Conservation (phyloP, 176 grass and related monocot genomes). For the Aegilops sharonensis region DNA sequence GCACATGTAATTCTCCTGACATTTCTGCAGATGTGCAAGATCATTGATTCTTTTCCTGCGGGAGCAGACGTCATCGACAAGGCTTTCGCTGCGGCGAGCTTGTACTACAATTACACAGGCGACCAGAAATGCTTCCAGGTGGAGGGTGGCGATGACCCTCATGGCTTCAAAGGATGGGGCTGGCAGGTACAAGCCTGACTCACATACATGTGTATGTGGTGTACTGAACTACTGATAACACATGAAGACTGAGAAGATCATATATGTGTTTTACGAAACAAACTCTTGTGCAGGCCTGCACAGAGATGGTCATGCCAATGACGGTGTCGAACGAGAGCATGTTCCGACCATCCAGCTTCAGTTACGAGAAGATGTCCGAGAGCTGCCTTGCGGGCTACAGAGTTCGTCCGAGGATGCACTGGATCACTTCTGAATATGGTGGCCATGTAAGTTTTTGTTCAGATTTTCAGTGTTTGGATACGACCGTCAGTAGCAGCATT, state of each 20-base stretch:
- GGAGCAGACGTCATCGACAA: slow-evolving; percentile 48
- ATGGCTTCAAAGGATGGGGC: slow-evolving; percentile 80
- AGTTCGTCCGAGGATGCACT: slow-evolving; percentile 63
- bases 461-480: background rate
- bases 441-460: slow-evolving; percentile 43
- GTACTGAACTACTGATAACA: background rate
- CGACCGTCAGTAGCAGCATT: background rate
- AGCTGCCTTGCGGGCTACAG: slow-evolving; percentile 39
- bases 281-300: slow-evolving; percentile 66
- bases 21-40: slow-evolving; percentile 78
- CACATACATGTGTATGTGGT: background rate
- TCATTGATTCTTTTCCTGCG: slow-evolving; percentile 57
- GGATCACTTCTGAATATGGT: slow-evolving; percentile 96
- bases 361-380: slow-evolving; percentile 50
- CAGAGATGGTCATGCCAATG: slow-evolving; percentile 98
- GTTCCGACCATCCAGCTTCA: slow-evolving; percentile 62
- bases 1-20: background rate
- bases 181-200: slow-evolving; percentile 67
- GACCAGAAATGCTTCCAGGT: slow-evolving; percentile 64
- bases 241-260: background rate
- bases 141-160: slow-evolving; percentile 64
- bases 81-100: slow-evolving; percentile 61
- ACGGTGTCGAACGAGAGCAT: slow-evolving; percentile 66
- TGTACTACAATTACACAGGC: slow-evolving; percentile 90
- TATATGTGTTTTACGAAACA: background rate